Evolutionary conservation across 2,329 filamentous ascomycete genomes (phyloP).

Genomic region (Ophiostoma montium): DNA sequence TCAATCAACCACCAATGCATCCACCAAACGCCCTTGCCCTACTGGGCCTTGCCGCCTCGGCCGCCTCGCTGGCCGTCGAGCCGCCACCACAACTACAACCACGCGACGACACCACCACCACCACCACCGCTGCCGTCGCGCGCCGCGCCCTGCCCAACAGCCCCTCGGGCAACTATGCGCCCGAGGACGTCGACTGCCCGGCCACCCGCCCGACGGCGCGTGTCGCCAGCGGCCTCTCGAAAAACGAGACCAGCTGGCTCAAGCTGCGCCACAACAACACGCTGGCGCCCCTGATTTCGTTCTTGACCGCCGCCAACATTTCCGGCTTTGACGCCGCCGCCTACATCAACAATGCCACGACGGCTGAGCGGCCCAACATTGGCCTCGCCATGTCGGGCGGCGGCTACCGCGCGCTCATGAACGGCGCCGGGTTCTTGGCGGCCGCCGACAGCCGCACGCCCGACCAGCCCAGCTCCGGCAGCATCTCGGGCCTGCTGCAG

Average conservation of each 20-base stretch:
- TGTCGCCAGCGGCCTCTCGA: constrained; percentile 45
- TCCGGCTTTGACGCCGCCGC: constrained; percentile 58
- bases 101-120: not conserved
- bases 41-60: not conserved
- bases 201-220: constrained; percentile 54
- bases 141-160: constrained; percentile 23
- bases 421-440: constrained; percentile 63
- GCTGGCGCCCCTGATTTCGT: constrained; percentile 56
- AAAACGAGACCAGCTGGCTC: constrained; percentile 62
- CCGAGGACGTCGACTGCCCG: constrained; percentile 54
- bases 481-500: constrained; percentile 70
- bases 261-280: constrained; percentile 57
- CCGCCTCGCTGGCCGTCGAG: no score
- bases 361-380: constrained; percentile 37
- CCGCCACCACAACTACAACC: no score
- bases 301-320: constrained; percentile 60
- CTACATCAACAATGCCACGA: constrained; percentile 46
- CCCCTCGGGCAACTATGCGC: constrained; percentile 52
- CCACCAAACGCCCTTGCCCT: not conserved
- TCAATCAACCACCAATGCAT: not conserved
- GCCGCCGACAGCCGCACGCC: constrained; percentile 65
- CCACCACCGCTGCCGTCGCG: not conserved
- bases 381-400: constrained; percentile 70
- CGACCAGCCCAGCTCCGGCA: constrained; percentile 45
- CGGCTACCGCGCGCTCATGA: constrained; percentile 76